A percentile compares a stretch with the other conserved stretches of the same genome.
These are phyloP conservation scores for Fusarium oligoseptatum DNA, from an alignment of 2,329 filamentous ascomycete species.

Conservation along the genomic window DNA sequence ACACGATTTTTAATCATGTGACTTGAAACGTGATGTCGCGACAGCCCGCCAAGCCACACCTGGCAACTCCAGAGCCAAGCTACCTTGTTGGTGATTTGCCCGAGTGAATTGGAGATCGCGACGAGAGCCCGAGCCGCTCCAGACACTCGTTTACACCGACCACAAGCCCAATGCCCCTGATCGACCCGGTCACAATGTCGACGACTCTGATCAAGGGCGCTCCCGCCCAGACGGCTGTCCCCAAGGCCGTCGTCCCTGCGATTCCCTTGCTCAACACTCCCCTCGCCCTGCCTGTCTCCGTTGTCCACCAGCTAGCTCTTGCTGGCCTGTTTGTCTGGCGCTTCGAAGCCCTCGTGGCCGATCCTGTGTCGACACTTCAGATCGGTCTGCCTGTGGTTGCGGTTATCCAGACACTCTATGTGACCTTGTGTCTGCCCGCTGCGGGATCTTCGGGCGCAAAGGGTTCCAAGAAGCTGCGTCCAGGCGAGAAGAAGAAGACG, in stretches of 20 bases:
- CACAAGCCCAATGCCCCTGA: constrained; percentile 47
- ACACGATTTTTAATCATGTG: constrained; percentile 30
- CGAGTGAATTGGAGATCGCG: constrained; percentile 21
- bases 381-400: constrained; percentile 73
- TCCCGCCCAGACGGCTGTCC: constrained; percentile 46
- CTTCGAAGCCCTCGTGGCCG: constrained; percentile 76
- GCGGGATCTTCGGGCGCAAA: constrained; percentile 62
- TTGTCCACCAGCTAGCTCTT: constrained; percentile 77
- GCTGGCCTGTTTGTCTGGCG: constrained; percentile 72
- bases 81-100: constrained; percentile 31
- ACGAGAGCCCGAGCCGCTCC: constrained; percentile 38
- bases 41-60: constrained; percentile 14
- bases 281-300: constrained; percentile 65
- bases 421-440: constrained; percentile 73
- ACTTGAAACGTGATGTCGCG: constrained; percentile 32
- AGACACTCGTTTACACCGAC: constrained; percentile 28
- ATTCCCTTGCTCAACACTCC: constrained; percentile 55
- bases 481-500: constrained; percentile 67
- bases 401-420: constrained; percentile 74
- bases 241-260: constrained; percentile 50
- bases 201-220: constrained; percentile 49
- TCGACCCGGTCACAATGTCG: constrained; percentile 57
- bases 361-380: constrained; percentile 76
- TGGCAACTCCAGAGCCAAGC: constrained; percentile 32
- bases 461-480: constrained; percentile 63